Conservation (phyloP, 2,329 filamentous ascomycete genomes). For the Cordyceps fumosorosea region DNA sequence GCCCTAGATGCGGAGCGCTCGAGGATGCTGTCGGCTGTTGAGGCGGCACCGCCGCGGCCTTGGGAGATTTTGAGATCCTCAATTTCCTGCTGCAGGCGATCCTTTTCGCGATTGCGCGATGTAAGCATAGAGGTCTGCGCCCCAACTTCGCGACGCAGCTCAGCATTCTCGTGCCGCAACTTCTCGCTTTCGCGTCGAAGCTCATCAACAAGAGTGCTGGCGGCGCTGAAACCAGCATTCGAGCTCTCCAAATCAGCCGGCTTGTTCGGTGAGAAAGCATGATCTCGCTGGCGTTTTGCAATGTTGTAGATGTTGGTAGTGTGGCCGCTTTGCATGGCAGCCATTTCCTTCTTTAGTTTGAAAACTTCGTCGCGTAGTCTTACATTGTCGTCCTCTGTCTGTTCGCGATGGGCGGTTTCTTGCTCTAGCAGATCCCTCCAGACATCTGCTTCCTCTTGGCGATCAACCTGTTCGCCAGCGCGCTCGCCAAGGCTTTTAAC, state of each 20-base stretch:
- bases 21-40: constrained; percentile 80
- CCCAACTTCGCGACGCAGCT: constrained; percentile 83
- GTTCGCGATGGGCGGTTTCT: constrained; percentile 81
- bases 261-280: constrained; percentile 39
- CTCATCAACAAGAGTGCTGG: constrained; percentile 70
- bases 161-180: constrained; percentile 84
- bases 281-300: constrained; percentile 45
- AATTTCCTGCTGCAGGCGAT: constrained; percentile 91
- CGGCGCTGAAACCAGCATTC: constrained; percentile 47
- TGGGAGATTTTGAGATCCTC: constrained; percentile 90
- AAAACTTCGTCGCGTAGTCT: constrained; percentile 78
- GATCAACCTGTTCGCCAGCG: constrained; percentile 42
- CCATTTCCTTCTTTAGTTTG: constrained; percentile 57
- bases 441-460: constrained; percentile 67
- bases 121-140: constrained; percentile 97
- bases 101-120: constrained; percentile 89
- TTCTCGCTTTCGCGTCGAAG: constrained; percentile 63
- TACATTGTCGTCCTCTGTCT: constrained; percentile 83
- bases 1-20: constrained; percentile 90
- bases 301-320: constrained; percentile 63
- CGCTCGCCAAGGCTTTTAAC: constrained; percentile 51
- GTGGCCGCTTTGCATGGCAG: constrained; percentile 33
- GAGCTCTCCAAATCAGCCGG: constrained; percentile 43
- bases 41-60: constrained; percentile 60
- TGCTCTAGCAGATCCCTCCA: constrained; percentile 94